These are phyloP conservation scores for Malus fusca DNA, from an alignment of 306 rosid genomes.

Conservation along the genomic window DNA sequence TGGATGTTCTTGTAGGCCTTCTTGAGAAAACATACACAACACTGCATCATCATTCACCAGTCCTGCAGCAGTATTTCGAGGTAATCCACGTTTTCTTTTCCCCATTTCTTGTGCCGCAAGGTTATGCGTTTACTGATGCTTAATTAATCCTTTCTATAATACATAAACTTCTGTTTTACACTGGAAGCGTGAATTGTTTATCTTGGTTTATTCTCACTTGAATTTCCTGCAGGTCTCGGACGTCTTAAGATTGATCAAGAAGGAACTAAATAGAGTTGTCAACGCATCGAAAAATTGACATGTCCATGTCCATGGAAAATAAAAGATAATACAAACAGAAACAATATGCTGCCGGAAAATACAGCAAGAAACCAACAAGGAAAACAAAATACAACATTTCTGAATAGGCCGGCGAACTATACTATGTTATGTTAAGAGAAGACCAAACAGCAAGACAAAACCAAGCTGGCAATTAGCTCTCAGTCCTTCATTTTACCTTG, in stretches of 20 bases:
- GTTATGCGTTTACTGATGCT: background rate
- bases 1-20: conserved; percentile 51
- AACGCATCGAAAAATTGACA: background rate
- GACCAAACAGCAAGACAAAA: background rate
- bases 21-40: conserved; percentile 53
- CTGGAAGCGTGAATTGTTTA: background rate
- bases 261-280: conserved; percentile 25
- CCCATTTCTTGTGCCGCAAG: background rate
- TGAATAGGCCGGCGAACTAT: background rate
- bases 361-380: background rate
- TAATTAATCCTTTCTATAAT: background rate
- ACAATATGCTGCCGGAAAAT: background rate
- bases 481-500: background rate
- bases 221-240: conserved; percentile 42
- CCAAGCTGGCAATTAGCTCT: background rate
- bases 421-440: background rate
- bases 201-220: background rate
- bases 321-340: background rate
- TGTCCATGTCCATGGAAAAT: background rate
- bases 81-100: conserved; percentile 19
- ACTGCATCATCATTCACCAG: conserved; percentile 50
- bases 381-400: background rate
- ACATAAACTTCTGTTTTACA: background rate
- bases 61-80: conserved; percentile 50
- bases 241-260: conserved; percentile 42